These are phyloP conservation scores for Trichosporon sp. DNA, from an alignment of 1,284 basidiomycete species.

Conservation along the genomic window DNA sequence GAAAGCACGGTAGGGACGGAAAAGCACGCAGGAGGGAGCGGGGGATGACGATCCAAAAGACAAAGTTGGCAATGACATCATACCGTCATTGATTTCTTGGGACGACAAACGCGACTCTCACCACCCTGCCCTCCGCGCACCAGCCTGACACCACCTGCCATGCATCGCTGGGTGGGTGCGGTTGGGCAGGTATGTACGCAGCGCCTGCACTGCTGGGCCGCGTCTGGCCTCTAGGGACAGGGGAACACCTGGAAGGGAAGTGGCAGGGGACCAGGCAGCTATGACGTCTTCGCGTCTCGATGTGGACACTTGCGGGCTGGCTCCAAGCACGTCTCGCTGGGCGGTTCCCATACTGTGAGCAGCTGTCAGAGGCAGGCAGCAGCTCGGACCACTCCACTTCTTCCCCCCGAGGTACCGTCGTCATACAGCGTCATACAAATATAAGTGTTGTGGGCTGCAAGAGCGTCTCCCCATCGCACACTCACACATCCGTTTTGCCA, in stretches of 20 bases:
- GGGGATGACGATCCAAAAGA: slow-evolving; percentile 10
- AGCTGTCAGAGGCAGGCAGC: slow-evolving; percentile 2
- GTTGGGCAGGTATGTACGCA: no score
- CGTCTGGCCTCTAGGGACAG: slow-evolving; percentile 3
- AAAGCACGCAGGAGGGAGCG: not conserved
- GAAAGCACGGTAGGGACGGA: not conserved
- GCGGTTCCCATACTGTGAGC: not conserved
- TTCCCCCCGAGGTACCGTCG: not conserved
- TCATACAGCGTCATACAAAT: slow-evolving; percentile 16
- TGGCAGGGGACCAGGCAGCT: not conserved
- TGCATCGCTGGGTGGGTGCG: no score
- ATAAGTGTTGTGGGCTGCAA: slow-evolving; percentile 11
- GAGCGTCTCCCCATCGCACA: slow-evolving; percentile 10
- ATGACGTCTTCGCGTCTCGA: slow-evolving; percentile 6
- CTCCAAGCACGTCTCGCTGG: not conserved
- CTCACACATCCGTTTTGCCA: slow-evolving; percentile 17
- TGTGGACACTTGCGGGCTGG: not conserved
- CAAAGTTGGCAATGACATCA: slow-evolving; percentile 15
- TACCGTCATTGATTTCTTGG: slow-evolving; percentile 16
- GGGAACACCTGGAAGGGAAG: not conserved
- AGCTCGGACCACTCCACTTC: slow-evolving; percentile 13
- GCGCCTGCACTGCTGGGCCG: not conserved
- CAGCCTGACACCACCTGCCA: not conserved
- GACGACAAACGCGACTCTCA: not conserved
- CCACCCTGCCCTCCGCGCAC: not conserved